These are phyloP conservation scores for Oryza brachyantha DNA, from an alignment of 176 grass and related monocot species.

Conservation along the genomic window DNA sequence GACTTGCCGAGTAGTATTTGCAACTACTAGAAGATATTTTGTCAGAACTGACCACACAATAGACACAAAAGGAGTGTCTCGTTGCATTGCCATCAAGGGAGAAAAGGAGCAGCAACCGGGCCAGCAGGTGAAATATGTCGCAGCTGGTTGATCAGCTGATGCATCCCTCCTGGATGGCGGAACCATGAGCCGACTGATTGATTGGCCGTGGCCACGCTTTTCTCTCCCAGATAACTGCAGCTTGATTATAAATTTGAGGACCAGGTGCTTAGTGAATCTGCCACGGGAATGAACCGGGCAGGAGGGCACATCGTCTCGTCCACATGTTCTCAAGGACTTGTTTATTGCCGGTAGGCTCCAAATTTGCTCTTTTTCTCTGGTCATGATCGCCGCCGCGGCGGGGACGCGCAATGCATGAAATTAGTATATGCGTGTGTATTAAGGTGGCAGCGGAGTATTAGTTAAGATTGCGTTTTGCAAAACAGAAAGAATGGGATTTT, in stretches of 20 bases:
- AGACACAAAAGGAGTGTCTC: too few relatives aligned
- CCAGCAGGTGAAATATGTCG: neutral
- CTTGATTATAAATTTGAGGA: neutral
- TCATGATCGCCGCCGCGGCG: neutral
- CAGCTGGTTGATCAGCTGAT: neutral
- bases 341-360: neutral
- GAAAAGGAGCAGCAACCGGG: neutral
- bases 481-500: too few relatives aligned
- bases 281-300: neutral
- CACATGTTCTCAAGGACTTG: neutral
- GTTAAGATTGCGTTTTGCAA: too few relatives aligned
- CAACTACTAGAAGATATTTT: too few relatives aligned
- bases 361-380: neutral
- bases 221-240: neutral
- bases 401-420: neutral
- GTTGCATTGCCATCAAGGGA: neutral
- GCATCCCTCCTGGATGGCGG: too few relatives aligned
- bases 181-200: too few relatives aligned
- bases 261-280: neutral
- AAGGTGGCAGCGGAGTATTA: too few relatives aligned
- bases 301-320: neutral
- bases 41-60: too few relatives aligned
- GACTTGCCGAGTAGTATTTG: too few relatives aligned
- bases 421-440: neutral
- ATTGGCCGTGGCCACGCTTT: neutral